Base-by-base conservation (phyloP, 805 yeast genomes). In the Kazachstania psychrophila region DNA sequence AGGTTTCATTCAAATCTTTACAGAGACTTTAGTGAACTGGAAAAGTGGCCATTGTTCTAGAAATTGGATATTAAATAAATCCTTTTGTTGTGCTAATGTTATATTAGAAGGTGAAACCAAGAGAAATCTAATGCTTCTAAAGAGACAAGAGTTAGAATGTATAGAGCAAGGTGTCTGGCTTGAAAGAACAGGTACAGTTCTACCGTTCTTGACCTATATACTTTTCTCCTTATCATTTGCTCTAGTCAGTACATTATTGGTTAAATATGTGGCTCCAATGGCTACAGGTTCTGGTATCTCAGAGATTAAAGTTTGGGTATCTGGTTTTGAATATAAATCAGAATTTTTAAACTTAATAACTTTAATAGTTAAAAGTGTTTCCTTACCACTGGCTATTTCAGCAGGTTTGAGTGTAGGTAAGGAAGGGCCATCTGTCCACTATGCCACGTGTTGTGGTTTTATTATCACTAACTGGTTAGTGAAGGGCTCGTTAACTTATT, bases 251-350 rank as follows among this genome's bases (percentile, higher is more conserved):
- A 85, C 89, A 0, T 54, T 69, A 11, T 52, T 87, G 24, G 95
- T 94, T 31, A 68, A 74, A 45, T 56, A 57, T 11, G 77, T 75
- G 47, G 88, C 95, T 0, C 95, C 95, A 1, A 69, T 78, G 36
- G 97, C 98, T 2, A 94, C 97, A 1, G 99, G 99, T 0, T 83
- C 95, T 6, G 99, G 99, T 0, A 94, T 92, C 34, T 82, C 96
- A 12, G 99, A 92, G 60, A 89, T 92, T 54, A 92, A 94, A 60
- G 83, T 92, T 54, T 87, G 92, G 44, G 85, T 88, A 1, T 78
- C 94, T 0, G 99, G 99, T 0, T 94, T 88, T 56, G 74, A 72
- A 19, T 59, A 59, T 34, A 70, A 82, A 65, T 70, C 75, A 18
- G 86, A 82, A 3, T 92, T 89, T 49, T 67, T 92, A 36, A 81